Conservation (phyloP, 192 early-diverging fungal genomes). For the Rhizophagus clarus region DNA sequence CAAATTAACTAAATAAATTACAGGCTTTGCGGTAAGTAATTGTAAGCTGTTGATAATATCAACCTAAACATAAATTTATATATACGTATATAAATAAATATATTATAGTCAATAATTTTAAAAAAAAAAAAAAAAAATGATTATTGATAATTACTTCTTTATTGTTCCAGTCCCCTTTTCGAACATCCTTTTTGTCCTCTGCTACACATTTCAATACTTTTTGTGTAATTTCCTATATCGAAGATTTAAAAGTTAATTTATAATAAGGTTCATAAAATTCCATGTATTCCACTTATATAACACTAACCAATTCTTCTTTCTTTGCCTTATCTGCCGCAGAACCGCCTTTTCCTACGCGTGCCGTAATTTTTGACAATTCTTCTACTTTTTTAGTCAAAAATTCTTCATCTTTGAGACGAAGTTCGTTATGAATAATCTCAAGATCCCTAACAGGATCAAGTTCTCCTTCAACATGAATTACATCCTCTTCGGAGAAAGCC, state of each 20-base stretch:
- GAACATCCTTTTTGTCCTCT: conserved; percentile 81
- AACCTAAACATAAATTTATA: too few relatives aligned
- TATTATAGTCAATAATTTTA: background rate
- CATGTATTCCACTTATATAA: background rate
- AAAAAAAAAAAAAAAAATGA: background rate
- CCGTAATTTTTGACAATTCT: conserved; percentile 65
- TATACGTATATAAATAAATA: background rate
- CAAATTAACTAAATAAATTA: conserved; percentile 93
- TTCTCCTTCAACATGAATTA: conserved; percentile 91
- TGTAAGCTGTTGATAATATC: conserved; percentile 85
- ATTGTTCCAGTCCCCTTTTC: conserved; percentile 87
- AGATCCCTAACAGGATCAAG: conserved; percentile 92
- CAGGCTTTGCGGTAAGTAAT: conserved; percentile 95
- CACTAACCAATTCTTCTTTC: conserved; percentile 77
- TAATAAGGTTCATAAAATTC: too few relatives aligned
- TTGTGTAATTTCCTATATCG: conserved; percentile 49
- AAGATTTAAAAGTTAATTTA: background rate
- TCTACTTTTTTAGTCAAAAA: conserved; percentile 76
- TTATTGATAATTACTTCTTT: conserved; percentile 67
- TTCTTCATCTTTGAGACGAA: conserved; percentile 92
- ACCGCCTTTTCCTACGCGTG: conserved; percentile 76
- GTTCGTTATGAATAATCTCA: conserved; percentile 93
- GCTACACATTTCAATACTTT: conserved; percentile 81
- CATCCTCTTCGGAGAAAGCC: conserved; percentile 90
- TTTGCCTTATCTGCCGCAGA: conserved; percentile 83